Evolutionary conservation across 345 rosid species (phyloP), one percentile per base, ranked within the genome.

Genomic region (Bretschneidera sinensis): DNA sequence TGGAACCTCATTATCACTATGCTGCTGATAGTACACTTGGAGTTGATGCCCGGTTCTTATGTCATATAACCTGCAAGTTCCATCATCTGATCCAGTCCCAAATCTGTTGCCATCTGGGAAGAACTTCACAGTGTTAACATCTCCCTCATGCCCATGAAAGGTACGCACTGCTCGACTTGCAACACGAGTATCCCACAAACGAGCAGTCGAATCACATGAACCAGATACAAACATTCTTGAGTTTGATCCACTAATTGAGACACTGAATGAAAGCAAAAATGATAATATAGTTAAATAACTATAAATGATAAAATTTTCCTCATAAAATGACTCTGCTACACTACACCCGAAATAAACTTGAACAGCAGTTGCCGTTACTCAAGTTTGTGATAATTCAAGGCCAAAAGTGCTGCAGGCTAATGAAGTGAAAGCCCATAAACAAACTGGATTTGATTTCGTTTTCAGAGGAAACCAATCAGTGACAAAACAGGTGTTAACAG

Each of bases 81-180:
- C 99, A 67, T 95, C 97, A 23, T 81, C 91, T 19, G 95, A 91
- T 19, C 99, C 99, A 21, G 97, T 88, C 72, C 92, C 99, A 73
- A 95, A 91, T 78, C 91, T 85, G 70, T 86, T 62, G 53, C 97
- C 96, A 76, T 95, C 99, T 28, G 97, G 95, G 73, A 91, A 88
- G 85, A 91, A 95, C 80, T 81, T 95, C 62, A 91, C 96, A 15
- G 91, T 54, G 74, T 83, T 87, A 57, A 89, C 95, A 72, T 92
- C 98, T 77, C 86, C 91, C 68, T 88, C 83, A 7, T 95, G 99
- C 62, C 99, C 99, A 68, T 95, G 87, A 74, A 88, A 95, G 0
- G 91, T 86, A 20, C 78, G 85, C 50, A 78, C 85, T n/a, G 99
- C 97, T 74, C 91, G 76, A 83, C 99, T 91, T 54, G 99, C 96